A percentile compares a stretch with the other conserved stretches of the same genome.
phyloP scores from a whole-genome alignment of 2,329 filamentous ascomycete genomes.

The Coniella lustricola region DNA sequence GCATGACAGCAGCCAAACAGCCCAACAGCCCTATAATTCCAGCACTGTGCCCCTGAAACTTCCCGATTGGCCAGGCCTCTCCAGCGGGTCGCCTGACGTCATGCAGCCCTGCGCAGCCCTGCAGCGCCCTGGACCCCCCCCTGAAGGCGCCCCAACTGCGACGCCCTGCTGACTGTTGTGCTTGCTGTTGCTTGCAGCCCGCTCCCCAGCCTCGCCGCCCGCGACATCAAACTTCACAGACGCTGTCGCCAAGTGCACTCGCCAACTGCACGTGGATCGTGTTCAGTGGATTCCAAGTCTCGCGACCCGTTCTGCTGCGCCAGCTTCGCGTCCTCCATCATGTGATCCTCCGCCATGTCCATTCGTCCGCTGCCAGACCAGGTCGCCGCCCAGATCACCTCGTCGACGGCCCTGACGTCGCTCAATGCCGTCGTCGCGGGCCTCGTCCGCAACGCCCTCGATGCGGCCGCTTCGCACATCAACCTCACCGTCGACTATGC shows the following conservation, averaged over 20 bases:
- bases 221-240: no score
- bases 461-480: slow-evolving; percentile 65
- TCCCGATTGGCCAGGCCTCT: neutral
- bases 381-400: slow-evolving; percentile 73
- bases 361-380: slow-evolving; percentile 65
- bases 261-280: no score
- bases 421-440: slow-evolving; percentile 65
- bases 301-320: neutral
- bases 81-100: neutral
- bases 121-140: neutral
- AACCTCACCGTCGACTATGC: slow-evolving; percentile 66
- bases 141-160: no score
- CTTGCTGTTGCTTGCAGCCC: no score
- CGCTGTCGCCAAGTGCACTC: no score
- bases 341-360: slow-evolving; percentile 39
- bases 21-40: neutral
- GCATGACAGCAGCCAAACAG: neutral
- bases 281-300: no score
- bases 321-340: neutral
- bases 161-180: no score
- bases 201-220: no score
- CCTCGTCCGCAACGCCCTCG: slow-evolving; percentile 76
- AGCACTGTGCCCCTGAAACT: neutral
- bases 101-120: neutral
- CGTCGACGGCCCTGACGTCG: slow-evolving; percentile 71